Percentiles rank a stretch among this genome's conserved stretches.
phyloP scores from a whole-genome alignment of 805 yeast genomes.

The Jamesozyma spencerorum region DNA sequence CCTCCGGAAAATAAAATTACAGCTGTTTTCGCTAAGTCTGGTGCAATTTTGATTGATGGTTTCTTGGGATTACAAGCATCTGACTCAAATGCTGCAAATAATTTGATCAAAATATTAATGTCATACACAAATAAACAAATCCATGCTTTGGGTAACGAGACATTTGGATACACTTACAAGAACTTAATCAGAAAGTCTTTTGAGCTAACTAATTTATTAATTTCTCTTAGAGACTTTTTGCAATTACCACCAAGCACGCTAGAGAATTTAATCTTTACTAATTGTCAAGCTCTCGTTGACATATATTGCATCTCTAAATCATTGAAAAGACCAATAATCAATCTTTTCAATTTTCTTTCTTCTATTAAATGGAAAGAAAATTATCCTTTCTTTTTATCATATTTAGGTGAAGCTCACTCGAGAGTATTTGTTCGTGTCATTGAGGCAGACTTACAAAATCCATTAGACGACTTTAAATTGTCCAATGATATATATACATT shows the following conservation, averaged over 20 bases:
- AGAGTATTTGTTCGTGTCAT: constrained; percentile 51
- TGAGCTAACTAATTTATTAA: constrained; percentile 46
- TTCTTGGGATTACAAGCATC: constrained; percentile 47
- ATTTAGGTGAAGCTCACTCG: constrained; percentile 60
- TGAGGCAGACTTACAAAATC: constrained; percentile 48
- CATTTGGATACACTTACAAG: constrained; percentile 12
- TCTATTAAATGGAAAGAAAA: constrained; percentile 47
- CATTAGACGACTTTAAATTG: constrained; percentile 43
- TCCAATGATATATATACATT: constrained; percentile 52
- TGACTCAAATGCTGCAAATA: constrained; percentile 35
- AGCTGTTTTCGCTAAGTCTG: constrained; percentile 41
- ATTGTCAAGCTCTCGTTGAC: constrained; percentile 47
- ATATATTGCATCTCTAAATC: constrained; percentile 39
- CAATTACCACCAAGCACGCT: constrained; percentile 49
- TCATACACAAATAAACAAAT: constrained; percentile 12
- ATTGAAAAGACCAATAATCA: constrained; percentile 44
- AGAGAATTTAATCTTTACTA: constrained; percentile 50
- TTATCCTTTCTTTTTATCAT: constrained; percentile 74
- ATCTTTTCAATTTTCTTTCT: constrained; percentile 49
- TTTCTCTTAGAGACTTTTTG: constrained; percentile 46
- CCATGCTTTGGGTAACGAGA: constrained; percentile 29
- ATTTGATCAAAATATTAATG: constrained; percentile 14
- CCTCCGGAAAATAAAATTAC: constrained; percentile 37
- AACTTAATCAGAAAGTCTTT: constrained; percentile 43
- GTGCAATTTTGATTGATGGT: constrained; percentile 41